phyloP scores from a whole-genome alignment of 805 yeast species.

The Yamadazyma laniorum region DNA sequence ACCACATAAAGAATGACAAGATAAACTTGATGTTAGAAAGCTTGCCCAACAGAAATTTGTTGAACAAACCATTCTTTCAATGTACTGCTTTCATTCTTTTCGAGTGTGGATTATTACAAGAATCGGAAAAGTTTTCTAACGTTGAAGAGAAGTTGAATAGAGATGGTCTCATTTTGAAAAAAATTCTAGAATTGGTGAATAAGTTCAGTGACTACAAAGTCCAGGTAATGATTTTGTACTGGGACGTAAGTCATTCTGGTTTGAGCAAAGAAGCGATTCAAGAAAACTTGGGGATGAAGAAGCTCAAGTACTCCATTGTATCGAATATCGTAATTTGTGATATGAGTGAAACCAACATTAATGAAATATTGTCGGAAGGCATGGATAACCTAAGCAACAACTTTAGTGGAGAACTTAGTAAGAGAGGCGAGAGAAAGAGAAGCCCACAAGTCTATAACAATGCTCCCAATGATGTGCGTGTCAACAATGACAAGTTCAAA shows the following conservation, averaged over 20 bases:
- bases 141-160: constrained; percentile 32
- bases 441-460: not conserved
- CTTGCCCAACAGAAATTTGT: constrained; percentile 38
- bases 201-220: constrained; percentile 37
- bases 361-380: constrained; percentile 22
- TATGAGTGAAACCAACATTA: constrained; percentile 31
- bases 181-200: constrained; percentile 32
- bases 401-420: constrained; percentile 30
- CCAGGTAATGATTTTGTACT: constrained; percentile 40
- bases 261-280: constrained; percentile 16
- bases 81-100: constrained; percentile 45
- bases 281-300: constrained; percentile 3
- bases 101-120: constrained; percentile 48
- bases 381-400: constrained; percentile 19
- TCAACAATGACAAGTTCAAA: constrained; percentile 17
- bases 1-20: constrained; percentile 22
- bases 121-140: constrained; percentile 5
- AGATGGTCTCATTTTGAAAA: constrained; percentile 37
- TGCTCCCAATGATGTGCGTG: not conserved
- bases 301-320: not conserved
- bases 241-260: constrained; percentile 33
- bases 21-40: constrained; percentile 36
- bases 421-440: constrained; percentile 23
- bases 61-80: constrained; percentile 37
- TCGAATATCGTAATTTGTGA: constrained; percentile 28